Evolutionary conservation across 371 early-diverging fungal species (phyloP).

Genomic region (Encephalitozoon hellem): DNA sequence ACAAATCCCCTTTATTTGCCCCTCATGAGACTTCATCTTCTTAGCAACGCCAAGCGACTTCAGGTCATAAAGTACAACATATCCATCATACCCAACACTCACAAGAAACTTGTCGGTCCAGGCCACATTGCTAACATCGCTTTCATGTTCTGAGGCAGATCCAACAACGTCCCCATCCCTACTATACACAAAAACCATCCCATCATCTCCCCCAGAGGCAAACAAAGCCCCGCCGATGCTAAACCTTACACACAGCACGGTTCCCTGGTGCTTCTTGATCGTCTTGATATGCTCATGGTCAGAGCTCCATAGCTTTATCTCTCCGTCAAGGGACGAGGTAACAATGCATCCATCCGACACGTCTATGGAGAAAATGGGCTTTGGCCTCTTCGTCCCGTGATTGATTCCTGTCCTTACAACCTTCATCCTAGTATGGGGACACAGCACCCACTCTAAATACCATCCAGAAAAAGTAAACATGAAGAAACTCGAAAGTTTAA

Average conservation of each 20-base stretch:
- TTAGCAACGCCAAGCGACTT: slow-evolving; percentile 1
- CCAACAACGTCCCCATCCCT: slow-evolving; percentile 17
- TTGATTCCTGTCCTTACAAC: slow-evolving; percentile 16
- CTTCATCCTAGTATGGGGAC: slow-evolving; percentile 31
- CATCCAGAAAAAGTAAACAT: no score
- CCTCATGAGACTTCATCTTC: slow-evolving; percentile 39
- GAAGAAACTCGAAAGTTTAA: neutral
- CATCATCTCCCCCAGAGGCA: slow-evolving; percentile 57
- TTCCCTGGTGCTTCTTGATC: slow-evolving; percentile 51
- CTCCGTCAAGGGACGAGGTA: slow-evolving; percentile 33
- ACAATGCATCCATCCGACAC: neutral
- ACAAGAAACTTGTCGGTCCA: slow-evolving; percentile 45
- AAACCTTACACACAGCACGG: slow-evolving; percentile 55
- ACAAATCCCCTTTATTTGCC: slow-evolving; percentile 49
- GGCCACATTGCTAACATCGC: slow-evolving; percentile 48
- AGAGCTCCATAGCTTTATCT: slow-evolving; percentile 43
- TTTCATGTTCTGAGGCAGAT: slow-evolving; percentile 35
- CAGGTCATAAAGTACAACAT: slow-evolving; percentile 42
- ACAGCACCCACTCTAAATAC: neutral
- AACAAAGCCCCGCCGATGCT: slow-evolving; percentile 37
- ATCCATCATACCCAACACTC: slow-evolving; percentile 56
- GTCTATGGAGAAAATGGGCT: slow-evolving; percentile 47
- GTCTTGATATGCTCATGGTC: neutral
- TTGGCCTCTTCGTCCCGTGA: slow-evolving; percentile 29
- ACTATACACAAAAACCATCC: slow-evolving; percentile 46